phyloP scores from a whole-genome alignment of 805 yeast genomes.

The Yarrowia phangngaensis region DNA sequence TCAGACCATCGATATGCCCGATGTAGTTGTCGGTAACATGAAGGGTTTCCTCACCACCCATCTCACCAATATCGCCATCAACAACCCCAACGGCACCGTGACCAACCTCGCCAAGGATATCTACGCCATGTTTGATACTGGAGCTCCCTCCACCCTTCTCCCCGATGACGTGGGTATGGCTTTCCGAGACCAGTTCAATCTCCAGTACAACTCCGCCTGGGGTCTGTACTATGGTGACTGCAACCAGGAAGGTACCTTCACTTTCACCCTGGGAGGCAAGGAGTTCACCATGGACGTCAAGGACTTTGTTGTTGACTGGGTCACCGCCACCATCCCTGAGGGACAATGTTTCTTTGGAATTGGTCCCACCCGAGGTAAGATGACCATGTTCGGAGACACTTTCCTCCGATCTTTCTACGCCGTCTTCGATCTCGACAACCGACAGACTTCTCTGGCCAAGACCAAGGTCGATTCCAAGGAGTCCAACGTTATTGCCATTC shows the following conservation, averaged over 20 bases:
- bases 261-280: slow-evolving; percentile 30
- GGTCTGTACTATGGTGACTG: slow-evolving; percentile 28
- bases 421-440: slow-evolving; percentile 61
- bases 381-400: slow-evolving; percentile 50
- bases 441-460: slow-evolving; percentile 54
- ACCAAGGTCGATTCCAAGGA: slow-evolving; percentile 36
- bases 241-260: slow-evolving; percentile 26
- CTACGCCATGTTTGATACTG: slow-evolving; percentile 53
- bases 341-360: slow-evolving; percentile 35
- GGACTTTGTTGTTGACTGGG: slow-evolving; percentile 24
- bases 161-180: slow-evolving; percentile 38
- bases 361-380: slow-evolving; percentile 37
- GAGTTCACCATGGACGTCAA: slow-evolving; percentile 24
- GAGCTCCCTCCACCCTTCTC: slow-evolving; percentile 51
- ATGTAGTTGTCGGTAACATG: slow-evolving; percentile 27
- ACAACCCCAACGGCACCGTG: slow-evolving; percentile 28
- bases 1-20: slow-evolving; percentile 32
- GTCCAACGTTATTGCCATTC: slow-evolving; percentile 31
- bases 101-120: slow-evolving; percentile 14
- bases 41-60: slow-evolving; percentile 29
- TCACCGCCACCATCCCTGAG: slow-evolving; percentile 24
- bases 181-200: slow-evolving; percentile 13
- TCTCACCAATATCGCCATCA: slow-evolving; percentile 28
- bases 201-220: slow-evolving; percentile 24
- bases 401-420: slow-evolving; percentile 62